phyloP scores from a whole-genome alignment of 352 stramenopile species.

The Globisporangium radiosum region DNA sequence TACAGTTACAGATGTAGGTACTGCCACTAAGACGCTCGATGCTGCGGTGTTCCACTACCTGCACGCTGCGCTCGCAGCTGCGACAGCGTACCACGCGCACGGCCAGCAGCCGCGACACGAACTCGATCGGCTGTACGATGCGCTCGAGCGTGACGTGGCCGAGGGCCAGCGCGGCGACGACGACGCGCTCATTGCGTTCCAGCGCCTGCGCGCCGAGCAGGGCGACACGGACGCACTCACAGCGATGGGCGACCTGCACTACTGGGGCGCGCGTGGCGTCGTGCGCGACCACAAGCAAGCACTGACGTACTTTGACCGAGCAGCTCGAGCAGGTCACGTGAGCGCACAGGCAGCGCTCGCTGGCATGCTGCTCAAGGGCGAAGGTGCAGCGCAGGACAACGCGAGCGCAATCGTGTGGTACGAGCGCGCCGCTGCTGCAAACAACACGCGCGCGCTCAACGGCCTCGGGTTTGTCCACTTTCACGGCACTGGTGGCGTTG shows the following conservation, averaged over 20 bases:
- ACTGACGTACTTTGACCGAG: slow-evolving; percentile 67
- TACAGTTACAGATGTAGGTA: too few species aligned
- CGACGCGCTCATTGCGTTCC: slow-evolving; percentile 85
- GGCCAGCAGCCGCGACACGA: slow-evolving; percentile 77
- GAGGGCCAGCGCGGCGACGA: slow-evolving; percentile 69
- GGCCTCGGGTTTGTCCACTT: slow-evolving; percentile 89
- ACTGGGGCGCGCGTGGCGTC: slow-evolving; percentile 81
- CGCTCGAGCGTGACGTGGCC: slow-evolving; percentile 28
- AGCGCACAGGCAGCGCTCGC: slow-evolving; percentile 58
- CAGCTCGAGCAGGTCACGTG: slow-evolving; percentile 50
- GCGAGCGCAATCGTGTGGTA: slow-evolving; percentile 71
- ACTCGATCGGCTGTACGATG: slow-evolving; percentile 71
- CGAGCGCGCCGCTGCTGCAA: slow-evolving; percentile 50
- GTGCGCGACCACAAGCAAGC: slow-evolving; percentile 61
- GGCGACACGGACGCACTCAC: slow-evolving; percentile 74
- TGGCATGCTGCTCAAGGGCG: slow-evolving; percentile 86
- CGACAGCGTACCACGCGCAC: slow-evolving; percentile 44
- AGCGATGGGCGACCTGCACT: slow-evolving; percentile 85
- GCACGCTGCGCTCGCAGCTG: slow-evolving; percentile 39
- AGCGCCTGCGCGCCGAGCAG: slow-evolving; percentile 69
- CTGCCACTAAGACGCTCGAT: slow-evolving; percentile 15
- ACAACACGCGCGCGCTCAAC: slow-evolving; percentile 81
- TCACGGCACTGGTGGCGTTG: slow-evolving; percentile 54
- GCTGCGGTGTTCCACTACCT: slow-evolving; percentile 55
- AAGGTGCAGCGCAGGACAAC: slow-evolving; percentile 71